Evolutionary conservation across 192 early-diverging fungal genomes (phyloP).

Genomic region (Cetraspora pellucida): DNA sequence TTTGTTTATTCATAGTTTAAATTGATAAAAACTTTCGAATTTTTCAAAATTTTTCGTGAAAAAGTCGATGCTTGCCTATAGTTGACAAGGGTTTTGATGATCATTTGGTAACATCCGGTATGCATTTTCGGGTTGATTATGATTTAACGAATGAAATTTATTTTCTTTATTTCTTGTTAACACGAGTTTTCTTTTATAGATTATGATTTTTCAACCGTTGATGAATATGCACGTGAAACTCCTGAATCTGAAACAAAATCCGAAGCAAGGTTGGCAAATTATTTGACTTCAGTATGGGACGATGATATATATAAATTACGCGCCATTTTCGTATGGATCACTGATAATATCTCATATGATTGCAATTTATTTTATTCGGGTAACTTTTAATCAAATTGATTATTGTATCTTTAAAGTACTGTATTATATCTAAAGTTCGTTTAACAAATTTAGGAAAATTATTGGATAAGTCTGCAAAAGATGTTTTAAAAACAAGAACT

Average conservation of each 20-base stretch:
- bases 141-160: background rate
- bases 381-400: background rate
- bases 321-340: conserved; percentile 58
- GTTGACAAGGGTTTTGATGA: background rate
- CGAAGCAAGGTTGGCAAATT: conserved; percentile 41
- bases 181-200: background rate
- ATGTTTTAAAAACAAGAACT: conserved; percentile 45
- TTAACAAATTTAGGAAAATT: conserved; percentile 38
- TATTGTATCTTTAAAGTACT: background rate
- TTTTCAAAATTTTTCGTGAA: background rate
- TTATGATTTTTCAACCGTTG: conserved; percentile 44
- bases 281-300: conserved; percentile 49
- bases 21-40: background rate
- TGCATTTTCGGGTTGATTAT: background rate
- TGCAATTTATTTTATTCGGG: conserved; percentile 18
- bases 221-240: conserved; percentile 46
- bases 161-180: background rate
- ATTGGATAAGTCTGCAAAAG: conserved; percentile 38
- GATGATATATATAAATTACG: conserved; percentile 49
- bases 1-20: background rate
- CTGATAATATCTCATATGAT: conserved; percentile 61
- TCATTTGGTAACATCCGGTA: background rate
- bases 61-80: background rate
- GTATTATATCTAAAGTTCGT: background rate
- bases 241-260: conserved; percentile 38